Conservation (phyloP, 2,329 filamentous ascomycete genomes). For the Verticillium klebahnii region DNA sequence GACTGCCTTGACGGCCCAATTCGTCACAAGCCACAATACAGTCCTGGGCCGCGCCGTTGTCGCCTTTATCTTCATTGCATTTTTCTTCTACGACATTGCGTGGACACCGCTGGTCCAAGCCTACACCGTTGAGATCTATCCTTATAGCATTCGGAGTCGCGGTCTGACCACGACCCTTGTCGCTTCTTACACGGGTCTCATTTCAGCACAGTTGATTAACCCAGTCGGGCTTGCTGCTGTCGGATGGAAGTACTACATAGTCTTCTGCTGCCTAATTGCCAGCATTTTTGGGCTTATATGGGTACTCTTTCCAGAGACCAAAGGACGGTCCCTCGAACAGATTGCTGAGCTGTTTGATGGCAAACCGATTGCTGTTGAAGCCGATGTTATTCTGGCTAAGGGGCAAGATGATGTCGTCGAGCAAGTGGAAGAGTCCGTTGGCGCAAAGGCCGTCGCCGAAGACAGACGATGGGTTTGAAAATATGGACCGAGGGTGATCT, state of each 20-base stretch:
- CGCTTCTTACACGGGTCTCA: slow-evolving; percentile 11
- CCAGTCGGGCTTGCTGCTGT: slow-evolving; percentile 31
- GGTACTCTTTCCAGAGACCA: slow-evolving; percentile 30
- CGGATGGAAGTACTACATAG: slow-evolving; percentile 34
- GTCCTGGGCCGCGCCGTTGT: slow-evolving; percentile 22
- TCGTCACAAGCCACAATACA: not conserved
- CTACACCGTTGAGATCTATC: slow-evolving; percentile 22
- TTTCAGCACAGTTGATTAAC: slow-evolving; percentile 33
- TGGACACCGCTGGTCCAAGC: slow-evolving; percentile 27
- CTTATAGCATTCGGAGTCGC: slow-evolving; percentile 10
- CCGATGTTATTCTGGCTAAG: not conserved
- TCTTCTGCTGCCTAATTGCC: slow-evolving; percentile 29
- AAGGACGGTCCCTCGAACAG: slow-evolving; percentile 23
- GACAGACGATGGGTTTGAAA: too few relatives aligned
- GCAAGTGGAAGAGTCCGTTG: not conserved
- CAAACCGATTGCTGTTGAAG: not conserved
- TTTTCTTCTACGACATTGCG: slow-evolving; percentile 29
- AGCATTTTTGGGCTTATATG: slow-evolving; percentile 27
- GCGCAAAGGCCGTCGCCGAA: too few relatives aligned
- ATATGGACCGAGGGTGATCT: too few relatives aligned
- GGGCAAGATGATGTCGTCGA: not conserved
- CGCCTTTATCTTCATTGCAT: slow-evolving; percentile 31
- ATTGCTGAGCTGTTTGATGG: slow-evolving; percentile 23
- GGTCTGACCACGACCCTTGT: slow-evolving; percentile 2
- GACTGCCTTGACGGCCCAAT: slow-evolving; percentile 22